Percentiles rank a stretch among this genome's conserved stretches.
phyloP scores from a whole-genome alignment of 352 stramenopile species.

The Nothophytophthora sp. region DNA sequence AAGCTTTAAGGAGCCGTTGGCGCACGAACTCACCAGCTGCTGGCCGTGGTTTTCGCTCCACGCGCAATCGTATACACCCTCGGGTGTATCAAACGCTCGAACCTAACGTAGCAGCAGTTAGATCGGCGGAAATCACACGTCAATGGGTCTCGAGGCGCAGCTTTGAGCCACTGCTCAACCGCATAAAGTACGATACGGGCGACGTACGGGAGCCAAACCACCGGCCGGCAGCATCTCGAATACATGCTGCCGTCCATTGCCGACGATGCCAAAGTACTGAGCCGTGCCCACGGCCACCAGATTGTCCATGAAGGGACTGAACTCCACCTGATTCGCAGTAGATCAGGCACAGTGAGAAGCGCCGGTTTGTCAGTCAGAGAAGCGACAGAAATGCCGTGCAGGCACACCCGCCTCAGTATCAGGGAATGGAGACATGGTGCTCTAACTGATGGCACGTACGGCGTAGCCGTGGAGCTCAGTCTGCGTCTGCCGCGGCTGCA shows the following conservation, averaged over 20 bases:
- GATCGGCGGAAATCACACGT: no score
- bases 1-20: constrained; percentile 88
- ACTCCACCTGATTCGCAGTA: constrained; percentile 79
- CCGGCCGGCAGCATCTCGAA: constrained; percentile 75
- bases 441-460: constrained; percentile 28
- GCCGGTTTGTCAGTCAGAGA: no score
- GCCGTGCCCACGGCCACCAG: constrained; percentile 84
- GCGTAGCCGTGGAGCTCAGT: constrained; percentile 74
- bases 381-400: no score
- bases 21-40: constrained; percentile 86
- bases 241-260: constrained; percentile 88
- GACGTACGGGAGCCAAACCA: constrained; percentile 54
- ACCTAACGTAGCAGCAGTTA: constrained; percentile 34
- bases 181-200: not conserved
- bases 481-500: constrained; percentile 58
- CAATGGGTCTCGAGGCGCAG: not conserved
- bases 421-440: no score
- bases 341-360: no score
- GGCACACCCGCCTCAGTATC: no score
- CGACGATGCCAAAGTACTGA: constrained; percentile 94
- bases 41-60: constrained; percentile 90
- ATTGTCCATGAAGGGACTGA: constrained; percentile 90
- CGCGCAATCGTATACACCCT: constrained; percentile 90
- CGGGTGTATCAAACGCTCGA: constrained; percentile 88
- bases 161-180: not conserved